Conservation (phyloP, 108 stramenopile species). For the Licmophora abbreviata region DNA sequence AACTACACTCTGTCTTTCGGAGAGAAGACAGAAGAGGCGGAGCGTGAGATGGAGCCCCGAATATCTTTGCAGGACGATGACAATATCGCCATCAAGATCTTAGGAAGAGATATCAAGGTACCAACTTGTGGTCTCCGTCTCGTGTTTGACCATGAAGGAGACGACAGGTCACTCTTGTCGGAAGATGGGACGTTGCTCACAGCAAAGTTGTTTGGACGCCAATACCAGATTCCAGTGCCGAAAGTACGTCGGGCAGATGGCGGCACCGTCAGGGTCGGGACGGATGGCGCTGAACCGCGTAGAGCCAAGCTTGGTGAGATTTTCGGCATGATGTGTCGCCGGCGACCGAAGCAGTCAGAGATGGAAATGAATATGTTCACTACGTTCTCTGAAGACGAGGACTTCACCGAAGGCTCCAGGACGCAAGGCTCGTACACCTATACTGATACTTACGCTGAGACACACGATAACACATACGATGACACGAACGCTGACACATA, state of each 20-base stretch:
- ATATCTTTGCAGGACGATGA: constrained; percentile 6
- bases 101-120: constrained; percentile 11
- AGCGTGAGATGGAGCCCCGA: not conserved
- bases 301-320: not conserved
- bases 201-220: not conserved
- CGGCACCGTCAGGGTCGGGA: constrained; percentile 1
- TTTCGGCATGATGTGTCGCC: too few relatives aligned
- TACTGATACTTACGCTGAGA: too few relatives aligned
- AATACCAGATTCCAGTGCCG: not conserved
- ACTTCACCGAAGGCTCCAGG: too few relatives aligned
- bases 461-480: too few relatives aligned
- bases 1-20: constrained; percentile 3
- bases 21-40: not conserved
- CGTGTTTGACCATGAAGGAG: not conserved
- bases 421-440: too few relatives aligned
- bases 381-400: too few relatives aligned
- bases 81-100: constrained; percentile 10
- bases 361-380: too few relatives aligned
- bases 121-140: constrained; percentile 13
- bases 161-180: not conserved
- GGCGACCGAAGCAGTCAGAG: too few relatives aligned
- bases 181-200: not conserved
- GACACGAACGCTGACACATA: too few relatives aligned
- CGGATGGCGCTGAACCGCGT: not conserved
- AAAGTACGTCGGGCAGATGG: not conserved